Base-by-base conservation (phyloP, 164 flowering plant genomes). In the Stephania cephalantha region DNA sequence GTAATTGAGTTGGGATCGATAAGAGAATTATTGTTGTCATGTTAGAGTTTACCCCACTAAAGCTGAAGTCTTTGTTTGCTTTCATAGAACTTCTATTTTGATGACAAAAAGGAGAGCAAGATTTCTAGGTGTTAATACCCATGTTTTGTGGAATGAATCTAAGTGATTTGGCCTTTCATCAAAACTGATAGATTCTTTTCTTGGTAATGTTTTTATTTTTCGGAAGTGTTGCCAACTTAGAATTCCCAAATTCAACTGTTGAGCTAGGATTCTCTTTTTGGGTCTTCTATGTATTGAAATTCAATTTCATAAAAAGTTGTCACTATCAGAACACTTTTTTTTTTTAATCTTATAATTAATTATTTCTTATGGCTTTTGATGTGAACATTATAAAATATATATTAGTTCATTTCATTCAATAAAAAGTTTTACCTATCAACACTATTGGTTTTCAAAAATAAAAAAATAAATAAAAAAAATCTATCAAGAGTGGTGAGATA, bases 91-190 rank as follows among this genome's bases (percentile, higher is more conserved):
- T 58, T 15, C 64, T 6, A 58, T 58, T 15, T 58, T 58, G 64
- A 58, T 58, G n/a, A 58, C 64, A 58, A 58, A 58, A 58, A 58
- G 64, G 64, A 58, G 64, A 58, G 13, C 64, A 58, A 5, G 64
- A 17, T 35, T 35, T 58, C 64, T 18, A 58, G 1, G 64, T 18
- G 17, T 18, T 58, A 58, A 18, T 58, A 58, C 15, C 20, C 64
- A 17, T 58, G 64, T 2, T 58, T 17, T 58, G 18, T 15, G 64
- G 63, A 55, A 55, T 55, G 17, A 9, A 55, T 55, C 0, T 17
- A 55, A 58, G 64, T 58, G 64, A 58, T 58, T 58, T 58, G 64
- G 64, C n/a, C 64, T 58, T 58, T 58, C 64, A 15, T 58, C n/a
- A n/a, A 58, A 58, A n/a, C 18, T 10, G 64, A 58, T 15, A 58